Evolutionary conservation across 805 yeast genomes (phyloP), one percentile per base, ranked within the genome.

Genomic region (Candida quercuum): DNA sequence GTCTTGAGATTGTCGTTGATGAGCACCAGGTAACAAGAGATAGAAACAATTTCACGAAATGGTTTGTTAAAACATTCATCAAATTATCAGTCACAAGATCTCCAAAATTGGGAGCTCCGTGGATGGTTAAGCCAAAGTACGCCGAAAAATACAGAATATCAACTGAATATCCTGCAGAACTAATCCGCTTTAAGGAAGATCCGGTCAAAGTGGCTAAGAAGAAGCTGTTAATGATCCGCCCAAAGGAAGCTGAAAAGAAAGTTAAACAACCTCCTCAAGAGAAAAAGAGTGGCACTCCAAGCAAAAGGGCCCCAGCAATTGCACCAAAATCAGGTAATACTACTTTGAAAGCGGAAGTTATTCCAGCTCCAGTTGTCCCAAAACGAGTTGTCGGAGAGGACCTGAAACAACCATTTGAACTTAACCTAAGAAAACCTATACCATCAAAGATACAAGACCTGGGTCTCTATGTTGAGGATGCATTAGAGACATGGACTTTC

Each of bases 61-160:
- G 89, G 76, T 72, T 84, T 37, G 83, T 93, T 26, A 84, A 89
- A 81, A 96, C n/a, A 81, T 93, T 56, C 71, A 89, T 56, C 85
- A 89, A 60, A 71, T 85, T 56, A 73, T 86, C 32, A 17, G 71
- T 38, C 24, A 64, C 49, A 72, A 86, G 56, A 70, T 85, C 89
- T 2, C 72, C 81, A 38, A 86, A 84, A 69, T 69, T 81, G 30
- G 97, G 98, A 3, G 91, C 97, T 3, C 98, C 98, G 3, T 93
- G 98, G 98, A 78, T 91, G 16, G 93, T 93, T 13, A 84, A 81
- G 54, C 78, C 76, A 19, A 79, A 81, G 47, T 86, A 76, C 57
- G 93, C 93, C 0, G 69, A 67, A 39, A 71, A 72, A 49, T 86
- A 80, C 56, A 64, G 85, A 46, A 83, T 86, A 15, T 72, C 81